Percentiles rank a stretch among this genome's conserved stretches.
phyloP scores from a whole-genome alignment of 441 rosid species.

The Erodium moschatum region DNA sequence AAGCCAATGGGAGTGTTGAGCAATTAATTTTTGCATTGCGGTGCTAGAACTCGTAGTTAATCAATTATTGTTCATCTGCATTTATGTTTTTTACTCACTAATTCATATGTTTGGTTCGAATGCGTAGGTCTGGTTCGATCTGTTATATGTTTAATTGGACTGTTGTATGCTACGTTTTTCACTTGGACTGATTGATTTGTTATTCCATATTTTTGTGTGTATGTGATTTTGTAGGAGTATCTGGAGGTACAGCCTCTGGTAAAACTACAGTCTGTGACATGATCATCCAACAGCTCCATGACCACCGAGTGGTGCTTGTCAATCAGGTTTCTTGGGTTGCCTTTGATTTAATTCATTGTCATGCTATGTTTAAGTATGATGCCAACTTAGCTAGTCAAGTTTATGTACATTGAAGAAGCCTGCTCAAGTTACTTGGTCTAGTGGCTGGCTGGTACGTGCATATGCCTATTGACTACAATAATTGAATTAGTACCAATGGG shows the following conservation, averaged over 20 bases:
- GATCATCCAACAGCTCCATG: constrained; percentile 47
- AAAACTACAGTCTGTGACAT: constrained; percentile 74
- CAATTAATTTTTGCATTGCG: neutral
- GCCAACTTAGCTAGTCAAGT: too few species aligned
- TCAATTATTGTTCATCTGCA: neutral
- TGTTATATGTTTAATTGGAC: neutral
- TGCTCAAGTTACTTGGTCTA: neutral
- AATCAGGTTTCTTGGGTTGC: constrained; percentile 52
- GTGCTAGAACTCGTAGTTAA: neutral
- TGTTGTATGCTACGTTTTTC: neutral
- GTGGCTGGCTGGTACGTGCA: too few species aligned
- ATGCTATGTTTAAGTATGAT: neutral
- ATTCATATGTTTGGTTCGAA: neutral
- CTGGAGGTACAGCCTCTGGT: constrained; percentile 98
- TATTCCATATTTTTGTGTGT: neutral
- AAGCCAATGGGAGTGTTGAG: neutral
- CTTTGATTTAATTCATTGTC: neutral
- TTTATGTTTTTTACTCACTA: neutral
- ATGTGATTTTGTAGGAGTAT: constrained; percentile 50
- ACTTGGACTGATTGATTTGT: neutral
- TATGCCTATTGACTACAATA: neutral
- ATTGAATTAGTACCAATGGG: neutral
- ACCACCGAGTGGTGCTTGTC: constrained; percentile 88
- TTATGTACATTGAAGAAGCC: neutral
- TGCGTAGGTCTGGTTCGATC: neutral